These are phyloP conservation scores for Trypethelium eluteriae DNA, from an alignment of 495 filamentous ascomycete genomes.

Conservation along the genomic window DNA sequence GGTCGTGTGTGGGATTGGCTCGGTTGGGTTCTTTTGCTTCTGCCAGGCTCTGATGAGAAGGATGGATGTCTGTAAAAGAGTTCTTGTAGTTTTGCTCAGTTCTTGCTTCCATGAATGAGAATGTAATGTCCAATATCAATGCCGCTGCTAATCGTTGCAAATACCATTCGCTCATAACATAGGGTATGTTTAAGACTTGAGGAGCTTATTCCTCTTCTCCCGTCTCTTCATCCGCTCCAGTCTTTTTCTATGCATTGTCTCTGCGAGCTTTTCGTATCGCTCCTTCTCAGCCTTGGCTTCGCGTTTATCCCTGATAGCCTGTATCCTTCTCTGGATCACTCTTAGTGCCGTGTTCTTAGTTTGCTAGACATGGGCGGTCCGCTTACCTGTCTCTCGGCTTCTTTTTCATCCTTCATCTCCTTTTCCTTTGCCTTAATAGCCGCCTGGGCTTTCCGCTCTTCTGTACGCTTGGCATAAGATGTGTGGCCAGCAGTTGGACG, in stretches of 20 bases:
- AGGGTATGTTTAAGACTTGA: conserved; percentile 63
- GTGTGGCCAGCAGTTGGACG: conserved; percentile 68
- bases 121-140: neutral
- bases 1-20: neutral
- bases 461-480: conserved; percentile 67
- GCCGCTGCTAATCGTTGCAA: neutral
- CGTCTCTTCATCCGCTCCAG: conserved; percentile 86
- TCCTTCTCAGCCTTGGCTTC: conserved; percentile 87
- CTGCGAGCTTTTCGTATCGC: conserved; percentile 86
- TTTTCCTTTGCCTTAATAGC: conserved; percentile 81
- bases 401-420: conserved; percentile 94
- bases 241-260: conserved; percentile 94
- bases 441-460: conserved; percentile 54
- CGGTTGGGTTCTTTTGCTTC: neutral
- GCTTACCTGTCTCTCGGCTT: conserved; percentile 71
- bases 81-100: neutral
- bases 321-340: conserved; percentile 55
- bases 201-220: conserved; percentile 94
- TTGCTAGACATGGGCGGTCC: conserved; percentile 1
- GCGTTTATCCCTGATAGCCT: conserved; percentile 72
- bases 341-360: conserved; percentile 5
- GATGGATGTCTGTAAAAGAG: conserved; percentile 2
- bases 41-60: neutral
- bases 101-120: neutral
- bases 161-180: neutral